These are phyloP conservation scores for Filobasidium floriforme DNA, from an alignment of 768 basidiomycete genomes.

Conservation along the genomic window DNA sequence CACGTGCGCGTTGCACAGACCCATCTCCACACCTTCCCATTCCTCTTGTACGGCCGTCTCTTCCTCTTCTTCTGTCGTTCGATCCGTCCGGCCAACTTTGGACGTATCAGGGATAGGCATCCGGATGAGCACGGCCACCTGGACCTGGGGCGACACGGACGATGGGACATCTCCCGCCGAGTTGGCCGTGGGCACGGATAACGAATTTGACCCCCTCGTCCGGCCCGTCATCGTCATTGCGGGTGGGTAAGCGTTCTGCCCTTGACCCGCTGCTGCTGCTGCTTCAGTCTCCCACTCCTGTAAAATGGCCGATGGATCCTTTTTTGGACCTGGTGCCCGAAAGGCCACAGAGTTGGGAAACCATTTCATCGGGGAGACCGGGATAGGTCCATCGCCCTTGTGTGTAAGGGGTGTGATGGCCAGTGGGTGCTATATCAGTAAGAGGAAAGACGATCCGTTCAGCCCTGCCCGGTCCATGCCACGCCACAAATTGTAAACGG, in stretches of 20 bases:
- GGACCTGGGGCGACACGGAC: neutral
- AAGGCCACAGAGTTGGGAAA: slow-evolving; percentile 22
- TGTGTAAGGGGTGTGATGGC: slow-evolving; percentile 12
- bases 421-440: slow-evolving; percentile 5
- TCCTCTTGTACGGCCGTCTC: slow-evolving; percentile 21
- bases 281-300: slow-evolving; percentile 11
- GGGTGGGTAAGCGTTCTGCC: neutral
- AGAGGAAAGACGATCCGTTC: neutral
- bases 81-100: neutral
- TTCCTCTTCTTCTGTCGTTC: slow-evolving; percentile 14
- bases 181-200: neutral
- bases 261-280: neutral
- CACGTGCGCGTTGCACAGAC: neutral
- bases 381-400: slow-evolving; percentile 6
- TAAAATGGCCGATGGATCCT: neutral
- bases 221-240: neutral
- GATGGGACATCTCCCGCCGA: too few species aligned
- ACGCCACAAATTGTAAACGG: too few species aligned
- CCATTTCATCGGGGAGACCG: slow-evolving; percentile 6
- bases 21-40: slow-evolving; percentile 23
- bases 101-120: slow-evolving; percentile 16
- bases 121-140: slow-evolving; percentile 16
- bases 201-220: neutral
- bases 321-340: slow-evolving; percentile 16
- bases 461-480: too few species aligned